Evolutionary conservation across 1,139 yeast species (phyloP).

Genomic region (Saccharomycopsis crataegensis): DNA sequence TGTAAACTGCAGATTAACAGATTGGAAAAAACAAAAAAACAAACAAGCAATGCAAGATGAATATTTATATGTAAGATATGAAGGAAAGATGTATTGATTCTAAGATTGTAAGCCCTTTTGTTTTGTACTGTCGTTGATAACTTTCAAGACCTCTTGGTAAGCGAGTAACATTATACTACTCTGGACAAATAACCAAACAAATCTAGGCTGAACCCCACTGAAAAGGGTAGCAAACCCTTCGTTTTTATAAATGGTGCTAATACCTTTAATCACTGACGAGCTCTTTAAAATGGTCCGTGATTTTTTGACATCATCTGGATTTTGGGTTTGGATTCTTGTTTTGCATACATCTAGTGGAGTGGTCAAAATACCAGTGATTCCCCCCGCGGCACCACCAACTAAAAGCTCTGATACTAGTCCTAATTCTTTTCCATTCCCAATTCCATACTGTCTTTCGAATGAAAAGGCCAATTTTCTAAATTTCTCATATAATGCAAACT

Average conservation of each 20-base stretch:
- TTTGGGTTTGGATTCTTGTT: slow-evolving; percentile 60
- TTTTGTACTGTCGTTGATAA: neutral
- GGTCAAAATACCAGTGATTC: slow-evolving; percentile 60
- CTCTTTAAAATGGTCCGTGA: slow-evolving; percentile 32
- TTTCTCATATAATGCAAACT: slow-evolving; percentile 89
- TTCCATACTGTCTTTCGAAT: slow-evolving; percentile 20
- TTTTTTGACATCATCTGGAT: slow-evolving; percentile 19
- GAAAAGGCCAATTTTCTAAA: slow-evolving; percentile 58
- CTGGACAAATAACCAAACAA: slow-evolving; percentile 94
- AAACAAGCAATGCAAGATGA: neutral
- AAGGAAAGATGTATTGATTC: neutral
- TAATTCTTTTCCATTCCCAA: slow-evolving; percentile 26
- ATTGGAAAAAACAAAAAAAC: no score
- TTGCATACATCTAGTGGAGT: slow-evolving; percentile 27
- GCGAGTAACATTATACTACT: slow-evolving; percentile 88
- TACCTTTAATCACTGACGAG: slow-evolving; percentile 55
- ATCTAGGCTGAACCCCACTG: slow-evolving; percentile 93
- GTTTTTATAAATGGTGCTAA: slow-evolving; percentile 53
- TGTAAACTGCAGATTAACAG: no score
- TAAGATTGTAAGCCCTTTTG: no score
- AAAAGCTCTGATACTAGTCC: slow-evolving; percentile 57
- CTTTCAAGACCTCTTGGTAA: slow-evolving; percentile 49
- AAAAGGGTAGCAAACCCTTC: slow-evolving; percentile 81
- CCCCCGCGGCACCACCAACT: slow-evolving; percentile 95
- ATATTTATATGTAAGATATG: neutral